phyloP scores from a whole-genome alignment of 768 basidiomycete species.

The Holtermanniella nyarrowii region DNA sequence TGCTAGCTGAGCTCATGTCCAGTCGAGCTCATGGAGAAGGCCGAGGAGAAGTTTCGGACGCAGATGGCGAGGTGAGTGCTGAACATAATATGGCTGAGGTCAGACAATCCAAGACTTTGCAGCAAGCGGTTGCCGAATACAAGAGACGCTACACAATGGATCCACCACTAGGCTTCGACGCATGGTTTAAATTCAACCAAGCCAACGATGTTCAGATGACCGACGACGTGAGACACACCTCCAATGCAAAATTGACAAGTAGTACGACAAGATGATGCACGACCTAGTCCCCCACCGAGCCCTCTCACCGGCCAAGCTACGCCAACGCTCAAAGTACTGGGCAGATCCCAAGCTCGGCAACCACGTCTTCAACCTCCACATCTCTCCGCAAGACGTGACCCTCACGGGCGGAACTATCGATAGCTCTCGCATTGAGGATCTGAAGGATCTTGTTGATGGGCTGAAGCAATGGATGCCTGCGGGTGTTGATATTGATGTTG shows the following conservation, averaged over 20 bases:
- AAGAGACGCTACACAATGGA: slow-evolving; percentile 59
- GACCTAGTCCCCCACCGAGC: slow-evolving; percentile 36
- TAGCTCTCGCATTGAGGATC: slow-evolving; percentile 20
- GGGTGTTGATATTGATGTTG: slow-evolving; percentile 28
- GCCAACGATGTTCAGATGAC: slow-evolving; percentile 30
- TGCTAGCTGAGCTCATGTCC: neutral
- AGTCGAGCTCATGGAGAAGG: slow-evolving; percentile 39
- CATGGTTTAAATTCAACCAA: slow-evolving; percentile 52
- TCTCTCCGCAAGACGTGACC: slow-evolving; percentile 11
- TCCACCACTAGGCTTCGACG: slow-evolving; percentile 83
- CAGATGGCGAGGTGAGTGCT: slow-evolving; percentile 4
- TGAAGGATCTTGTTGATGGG: slow-evolving; percentile 25
- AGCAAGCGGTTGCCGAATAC: slow-evolving; percentile 72
- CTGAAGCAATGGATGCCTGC: slow-evolving; percentile 28
- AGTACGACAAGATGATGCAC: slow-evolving; percentile 35
- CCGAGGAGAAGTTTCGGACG: slow-evolving; percentile 24
- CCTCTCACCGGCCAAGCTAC: slow-evolving; percentile 21
- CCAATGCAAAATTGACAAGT: neutral
- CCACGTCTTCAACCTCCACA: slow-evolving; percentile 31
- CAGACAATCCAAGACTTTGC: slow-evolving; percentile 67
- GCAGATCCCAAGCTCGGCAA: slow-evolving; percentile 13
- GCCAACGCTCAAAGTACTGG: slow-evolving; percentile 11
- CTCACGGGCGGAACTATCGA: slow-evolving; percentile 18
- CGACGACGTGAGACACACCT: slow-evolving; percentile 16
- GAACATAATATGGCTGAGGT: neutral